phyloP scores from a whole-genome alignment of 345 rosid genomes.

The Pseudoturritis turrita region DNA sequence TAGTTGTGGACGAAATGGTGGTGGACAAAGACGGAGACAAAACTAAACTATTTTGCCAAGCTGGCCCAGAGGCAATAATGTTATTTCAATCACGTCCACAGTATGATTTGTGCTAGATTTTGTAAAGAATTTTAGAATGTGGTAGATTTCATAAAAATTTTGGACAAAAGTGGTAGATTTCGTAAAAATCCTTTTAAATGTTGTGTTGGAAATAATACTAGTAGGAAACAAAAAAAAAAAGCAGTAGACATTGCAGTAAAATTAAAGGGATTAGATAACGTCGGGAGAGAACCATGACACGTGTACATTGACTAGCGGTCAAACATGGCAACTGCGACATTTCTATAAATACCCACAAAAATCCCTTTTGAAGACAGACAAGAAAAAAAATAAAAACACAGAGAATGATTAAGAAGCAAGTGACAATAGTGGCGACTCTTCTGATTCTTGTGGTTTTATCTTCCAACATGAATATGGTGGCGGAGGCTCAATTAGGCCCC shows the following conservation, averaged over 20 bases:
- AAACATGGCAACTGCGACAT: conserved; percentile 32
- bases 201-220: too few relatives aligned
- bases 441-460: conserved; percentile 23
- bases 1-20: too few relatives aligned
- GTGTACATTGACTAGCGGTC: conserved; percentile 22
- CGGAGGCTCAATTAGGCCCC: conserved; percentile 29
- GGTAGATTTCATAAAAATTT: too few relatives aligned
- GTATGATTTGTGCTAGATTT: too few relatives aligned
- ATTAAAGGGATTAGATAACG: conserved; percentile 3
- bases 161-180: too few relatives aligned
- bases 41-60: too few relatives aligned
- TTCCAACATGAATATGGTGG: conserved; percentile 27
- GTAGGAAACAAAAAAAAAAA: background rate
- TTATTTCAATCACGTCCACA: too few relatives aligned
- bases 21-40: too few relatives aligned
- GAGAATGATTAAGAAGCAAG: conserved; percentile 28
- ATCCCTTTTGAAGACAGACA: background rate
- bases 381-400: background rate
- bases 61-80: too few relatives aligned
- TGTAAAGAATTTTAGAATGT: too few relatives aligned
- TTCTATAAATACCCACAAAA: conserved; percentile 16
- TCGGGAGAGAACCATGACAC: conserved; percentile 8
- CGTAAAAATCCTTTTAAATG: too few relatives aligned
- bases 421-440: conserved; percentile 15
- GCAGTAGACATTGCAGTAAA: background rate